Evolutionary conservation across 1,284 basidiomycete species (phyloP).

Genomic region (Tetrapyrgos nigripes): DNA sequence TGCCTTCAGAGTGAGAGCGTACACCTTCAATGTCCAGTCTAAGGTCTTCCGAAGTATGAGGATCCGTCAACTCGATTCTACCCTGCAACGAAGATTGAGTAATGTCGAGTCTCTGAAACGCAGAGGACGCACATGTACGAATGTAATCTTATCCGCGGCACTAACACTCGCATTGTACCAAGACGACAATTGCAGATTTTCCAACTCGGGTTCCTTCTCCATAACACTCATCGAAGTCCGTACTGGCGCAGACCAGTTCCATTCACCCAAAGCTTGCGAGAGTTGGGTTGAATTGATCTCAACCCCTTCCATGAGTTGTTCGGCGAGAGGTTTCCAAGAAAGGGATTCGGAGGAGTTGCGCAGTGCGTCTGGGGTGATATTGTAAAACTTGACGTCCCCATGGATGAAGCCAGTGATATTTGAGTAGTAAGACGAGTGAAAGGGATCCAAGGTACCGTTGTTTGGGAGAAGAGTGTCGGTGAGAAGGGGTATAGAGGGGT

Average conservation of each 20-base stretch:
- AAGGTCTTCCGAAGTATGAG: slow-evolving; percentile 57
- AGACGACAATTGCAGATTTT: slow-evolving; percentile 27
- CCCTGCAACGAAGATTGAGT: slow-evolving; percentile 51
- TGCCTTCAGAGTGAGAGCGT: slow-evolving; percentile 79
- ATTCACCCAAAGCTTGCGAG: slow-evolving; percentile 53
- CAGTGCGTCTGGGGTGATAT: slow-evolving; percentile 58
- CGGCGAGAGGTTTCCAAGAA: slow-evolving; percentile 58
- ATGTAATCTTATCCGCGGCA: slow-evolving; percentile 51
- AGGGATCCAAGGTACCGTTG: slow-evolving; percentile 52
- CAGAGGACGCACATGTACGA: slow-evolving; percentile 65
- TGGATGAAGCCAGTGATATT: slow-evolving; percentile 82
- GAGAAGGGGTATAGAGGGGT: slow-evolving; percentile 52
- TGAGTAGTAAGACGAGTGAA: slow-evolving; percentile 64
- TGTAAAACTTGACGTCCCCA: slow-evolving; percentile 64
- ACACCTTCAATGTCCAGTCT: slow-evolving; percentile 79
- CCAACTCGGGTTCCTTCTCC: slow-evolving; percentile 62
- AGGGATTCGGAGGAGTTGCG: slow-evolving; percentile 34
- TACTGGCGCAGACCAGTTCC: slow-evolving; percentile 73
- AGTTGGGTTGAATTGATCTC: slow-evolving; percentile 58
- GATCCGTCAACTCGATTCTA: slow-evolving; percentile 68
- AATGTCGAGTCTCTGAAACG: not conserved
- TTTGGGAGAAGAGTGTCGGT: slow-evolving; percentile 56
- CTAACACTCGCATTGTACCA: slow-evolving; percentile 22
- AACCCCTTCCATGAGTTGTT: slow-evolving; percentile 50
- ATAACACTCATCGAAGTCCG: slow-evolving; percentile 70